Conservation (phyloP, 805 yeast genomes). For the Starmerella potacharoeniae region DNA sequence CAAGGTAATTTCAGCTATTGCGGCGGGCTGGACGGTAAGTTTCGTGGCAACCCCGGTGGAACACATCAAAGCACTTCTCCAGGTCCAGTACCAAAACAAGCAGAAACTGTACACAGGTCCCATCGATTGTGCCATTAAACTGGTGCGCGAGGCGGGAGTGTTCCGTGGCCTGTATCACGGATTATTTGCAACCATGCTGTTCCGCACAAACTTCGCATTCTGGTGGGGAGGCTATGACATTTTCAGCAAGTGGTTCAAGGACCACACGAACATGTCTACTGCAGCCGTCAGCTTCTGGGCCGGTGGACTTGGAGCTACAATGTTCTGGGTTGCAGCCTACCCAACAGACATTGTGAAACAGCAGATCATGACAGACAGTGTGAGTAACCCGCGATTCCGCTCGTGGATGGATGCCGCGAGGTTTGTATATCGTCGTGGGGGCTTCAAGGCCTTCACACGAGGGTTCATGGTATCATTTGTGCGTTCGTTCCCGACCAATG, state of each 20-base stretch:
- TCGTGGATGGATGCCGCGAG: conserved; percentile 62
- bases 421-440: conserved; percentile 48
- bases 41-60: conserved; percentile 96
- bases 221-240: conserved; percentile 94
- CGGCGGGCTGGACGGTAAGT: conserved; percentile 81
- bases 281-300: conserved; percentile 80
- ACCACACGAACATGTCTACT: conserved; percentile 51
- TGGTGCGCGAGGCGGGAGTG: conserved; percentile 44
- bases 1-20: conserved; percentile 62
- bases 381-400: conserved; percentile 57
- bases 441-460: conserved; percentile 59
- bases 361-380: conserved; percentile 68
- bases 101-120: conserved; percentile 69
- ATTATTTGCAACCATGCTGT: conserved; percentile 71
- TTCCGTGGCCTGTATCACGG: conserved; percentile 66
- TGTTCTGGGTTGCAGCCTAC: conserved; percentile 82
- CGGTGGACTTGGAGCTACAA: conserved; percentile 70
- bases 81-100: conserved; percentile 74
- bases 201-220: conserved; percentile 73
- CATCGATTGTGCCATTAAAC: conserved; percentile 44
- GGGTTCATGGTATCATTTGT: conserved; percentile 70
- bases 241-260: conserved; percentile 56
- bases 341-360: conserved; percentile 86
- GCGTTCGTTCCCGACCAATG: conserved; percentile 87
- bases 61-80: conserved; percentile 76